Base-by-base conservation (phyloP, 2,329 filamentous ascomycete genomes). In the Myriosclerotinia scirpicola region DNA sequence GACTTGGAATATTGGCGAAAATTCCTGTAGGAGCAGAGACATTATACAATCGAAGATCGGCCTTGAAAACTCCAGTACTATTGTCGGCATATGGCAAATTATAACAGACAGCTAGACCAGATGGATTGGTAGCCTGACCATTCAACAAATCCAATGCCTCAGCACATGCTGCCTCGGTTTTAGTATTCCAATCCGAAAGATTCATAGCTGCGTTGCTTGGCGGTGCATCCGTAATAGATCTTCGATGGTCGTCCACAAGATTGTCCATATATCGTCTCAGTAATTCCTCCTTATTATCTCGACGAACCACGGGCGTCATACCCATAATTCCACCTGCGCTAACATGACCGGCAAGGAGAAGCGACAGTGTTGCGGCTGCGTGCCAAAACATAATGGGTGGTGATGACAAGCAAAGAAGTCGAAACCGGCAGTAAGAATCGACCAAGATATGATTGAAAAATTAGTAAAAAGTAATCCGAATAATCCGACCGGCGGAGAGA, bases 41-140 rank as follows among this genome's bases (percentile, higher is more conserved):
- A 76, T 89, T 87, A 79, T 87, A 95, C 68, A 95, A 80, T 64
- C 91, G 84, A 61, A 95, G 78, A 75, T 95, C 91, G 40, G 91
- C 90, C 77, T 90, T 85, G 76, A 95, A 95, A 20, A 87, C 80
- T 40, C 91, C 91, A 0, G 85, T 87, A 5, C 78, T 77, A 72
- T 85, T 86, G 78, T 94, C 84, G 67, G 92, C 83, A 50, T 85
- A 86, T 0, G 89, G 87, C 34, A 96, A 78, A 76, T 95, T 96
- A 80, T 94, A 95, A 83, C 92, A 96, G 58, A 91, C 85, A 67
- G 89, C 89, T 58, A 92, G 85, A 61, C 92, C 92, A 12, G 90
- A 89, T 6, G 90, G 90, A 71, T 93, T 94, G 34, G 85, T 84
- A 53, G 87, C 85, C 68, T 82, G 80, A 14, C 78, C 79, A 17